These are phyloP conservation scores for Cyberlindnera veronae DNA, from an alignment of 805 yeast genomes.

Conservation along the genomic window DNA sequence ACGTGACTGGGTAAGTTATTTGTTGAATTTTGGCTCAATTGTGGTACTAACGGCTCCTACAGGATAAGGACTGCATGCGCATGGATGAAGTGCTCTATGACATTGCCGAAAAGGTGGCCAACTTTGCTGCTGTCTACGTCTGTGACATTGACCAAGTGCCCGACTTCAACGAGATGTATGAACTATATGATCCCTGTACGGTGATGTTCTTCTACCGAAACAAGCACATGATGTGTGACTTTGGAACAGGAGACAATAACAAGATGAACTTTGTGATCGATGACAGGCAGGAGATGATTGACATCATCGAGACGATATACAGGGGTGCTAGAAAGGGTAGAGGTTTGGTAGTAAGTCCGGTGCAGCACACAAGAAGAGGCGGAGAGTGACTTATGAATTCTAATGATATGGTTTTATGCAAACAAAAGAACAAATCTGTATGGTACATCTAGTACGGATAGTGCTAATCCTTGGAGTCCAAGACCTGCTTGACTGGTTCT, in stretches of 20 bases:
- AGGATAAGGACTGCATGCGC: constrained; percentile 72
- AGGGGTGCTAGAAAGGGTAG: constrained; percentile 91
- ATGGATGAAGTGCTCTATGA: constrained; percentile 85
- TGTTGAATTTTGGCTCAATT: neutral
- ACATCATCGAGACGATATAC: constrained; percentile 83
- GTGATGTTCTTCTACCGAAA: constrained; percentile 92
- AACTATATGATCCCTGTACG: constrained; percentile 83
- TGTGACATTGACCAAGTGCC: constrained; percentile 89
- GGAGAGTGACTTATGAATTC: too few species aligned
- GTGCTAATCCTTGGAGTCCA: constrained; percentile 41
- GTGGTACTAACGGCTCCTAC: neutral
- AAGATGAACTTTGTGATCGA: constrained; percentile 78
- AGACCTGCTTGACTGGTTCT: constrained; percentile 92
- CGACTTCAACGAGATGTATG: constrained; percentile 88
- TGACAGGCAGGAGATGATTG: constrained; percentile 86
- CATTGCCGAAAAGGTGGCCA: constrained; percentile 77
- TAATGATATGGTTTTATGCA: too few species aligned
- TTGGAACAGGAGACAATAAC: constrained; percentile 97
- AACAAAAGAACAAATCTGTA: too few species aligned
- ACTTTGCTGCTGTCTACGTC: constrained; percentile 83
- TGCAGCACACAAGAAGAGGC: constrained; percentile 24
- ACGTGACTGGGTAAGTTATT: constrained; percentile 41
- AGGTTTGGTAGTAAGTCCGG: constrained; percentile 84
- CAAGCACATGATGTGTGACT: constrained; percentile 97
- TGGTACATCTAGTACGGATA: too few species aligned